Percentiles rank a stretch among this genome's conserved stretches.
Evolutionary conservation across 2,329 filamentous ascomycete species (phyloP).

Genomic region (Onygenales sp.): DNA sequence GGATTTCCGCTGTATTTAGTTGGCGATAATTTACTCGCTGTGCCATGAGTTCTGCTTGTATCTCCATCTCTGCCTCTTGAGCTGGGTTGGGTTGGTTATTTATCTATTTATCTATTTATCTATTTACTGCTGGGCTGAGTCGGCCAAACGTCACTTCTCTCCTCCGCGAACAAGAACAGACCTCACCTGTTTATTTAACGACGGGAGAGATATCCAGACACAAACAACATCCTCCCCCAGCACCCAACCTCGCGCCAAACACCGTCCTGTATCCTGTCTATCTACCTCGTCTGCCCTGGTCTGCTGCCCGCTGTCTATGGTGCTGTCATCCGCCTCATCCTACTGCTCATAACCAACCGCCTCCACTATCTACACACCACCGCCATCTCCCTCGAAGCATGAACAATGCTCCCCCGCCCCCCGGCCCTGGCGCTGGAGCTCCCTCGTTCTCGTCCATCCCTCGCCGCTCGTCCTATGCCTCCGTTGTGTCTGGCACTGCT

Average conservation of each 20-base stretch:
- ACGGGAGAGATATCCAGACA: too few species aligned
- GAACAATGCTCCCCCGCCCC: constrained; percentile 34
- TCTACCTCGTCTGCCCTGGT: not conserved
- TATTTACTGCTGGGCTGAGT: too few species aligned
- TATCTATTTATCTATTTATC: too few species aligned
- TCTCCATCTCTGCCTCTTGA: too few species aligned
- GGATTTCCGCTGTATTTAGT: too few species aligned
- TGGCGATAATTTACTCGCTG: too few species aligned
- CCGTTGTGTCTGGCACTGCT: constrained; percentile 47
- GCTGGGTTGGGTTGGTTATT: too few species aligned
- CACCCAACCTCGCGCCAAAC: not conserved
- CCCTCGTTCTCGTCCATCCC: constrained; percentile 32
- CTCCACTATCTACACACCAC: not conserved
- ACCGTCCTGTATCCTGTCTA: not conserved
- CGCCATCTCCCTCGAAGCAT: constrained; percentile 20
- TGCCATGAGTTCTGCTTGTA: too few species aligned
- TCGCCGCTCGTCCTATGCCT: constrained; percentile 53
- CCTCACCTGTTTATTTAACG: too few species aligned
- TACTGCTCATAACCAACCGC: not conserved
- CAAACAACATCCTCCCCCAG: too few species aligned
- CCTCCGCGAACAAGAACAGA: too few species aligned
- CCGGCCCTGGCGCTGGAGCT: constrained; percentile 31
- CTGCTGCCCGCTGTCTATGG: not conserved
- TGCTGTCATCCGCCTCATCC: not conserved
- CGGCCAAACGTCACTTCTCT: too few species aligned